phyloP scores from a whole-genome alignment of 805 yeast genomes.

The Saccharomycopsis lassenensis region DNA sequence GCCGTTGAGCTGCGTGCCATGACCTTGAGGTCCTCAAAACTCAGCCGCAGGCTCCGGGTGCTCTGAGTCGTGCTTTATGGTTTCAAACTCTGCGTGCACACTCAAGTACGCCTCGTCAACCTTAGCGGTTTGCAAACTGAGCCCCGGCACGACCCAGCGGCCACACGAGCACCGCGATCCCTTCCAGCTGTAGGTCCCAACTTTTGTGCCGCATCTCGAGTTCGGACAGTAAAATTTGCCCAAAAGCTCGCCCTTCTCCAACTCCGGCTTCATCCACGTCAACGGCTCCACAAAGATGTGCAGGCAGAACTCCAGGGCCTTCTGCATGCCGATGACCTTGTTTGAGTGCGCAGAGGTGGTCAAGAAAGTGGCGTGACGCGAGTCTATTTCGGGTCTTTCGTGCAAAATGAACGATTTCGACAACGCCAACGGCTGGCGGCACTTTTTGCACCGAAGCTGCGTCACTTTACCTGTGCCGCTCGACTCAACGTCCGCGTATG shows the following conservation, averaged over 20 bases:
- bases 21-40: no score
- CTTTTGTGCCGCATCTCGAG: slow-evolving; percentile 60
- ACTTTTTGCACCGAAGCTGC: slow-evolving; percentile 66
- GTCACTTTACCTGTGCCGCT: slow-evolving; percentile 19
- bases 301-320: slow-evolving; percentile 56
- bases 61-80: slow-evolving; percentile 6
- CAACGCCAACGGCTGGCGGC: slow-evolving; percentile 61
- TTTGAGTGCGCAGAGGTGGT: slow-evolving; percentile 52
- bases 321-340: slow-evolving; percentile 45
- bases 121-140: slow-evolving; percentile 69
- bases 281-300: slow-evolving; percentile 85
- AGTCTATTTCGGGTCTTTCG: slow-evolving; percentile 51
- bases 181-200: slow-evolving; percentile 91
- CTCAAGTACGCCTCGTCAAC: slow-evolving; percentile 46
- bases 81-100: slow-evolving; percentile 11
- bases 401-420: slow-evolving; percentile 55
- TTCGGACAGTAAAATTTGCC: slow-evolving; percentile 76
- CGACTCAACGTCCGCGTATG: slow-evolving; percentile 3
- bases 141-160: slow-evolving; percentile 88
- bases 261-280: slow-evolving; percentile 81
- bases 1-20: no score
- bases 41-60: slow-evolving; percentile 1
- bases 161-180: slow-evolving; percentile 94
- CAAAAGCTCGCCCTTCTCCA: slow-evolving; percentile 65
- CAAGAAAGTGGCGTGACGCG: slow-evolving; percentile 55